Evolutionary conservation across 345 rosid genomes (phyloP), one percentile per base, ranked within the genome.

Genomic region (Iberis pinnata): DNA sequence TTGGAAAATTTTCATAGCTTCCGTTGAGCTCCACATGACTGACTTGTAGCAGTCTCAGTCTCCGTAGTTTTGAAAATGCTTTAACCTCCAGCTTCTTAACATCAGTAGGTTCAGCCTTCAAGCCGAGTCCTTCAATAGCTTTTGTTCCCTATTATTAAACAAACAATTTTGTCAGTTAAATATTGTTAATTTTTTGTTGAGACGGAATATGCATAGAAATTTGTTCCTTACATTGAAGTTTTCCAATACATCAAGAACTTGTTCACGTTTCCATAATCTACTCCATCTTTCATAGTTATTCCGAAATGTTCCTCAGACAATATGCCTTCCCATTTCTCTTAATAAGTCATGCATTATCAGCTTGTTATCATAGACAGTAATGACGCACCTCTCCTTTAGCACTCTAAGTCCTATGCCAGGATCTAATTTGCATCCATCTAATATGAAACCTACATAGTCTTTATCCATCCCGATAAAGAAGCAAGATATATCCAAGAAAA

Each of bases 321-420:
- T 58, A 7, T 57, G 29, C 55, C 70, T 63, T 18, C 72, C 76
- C 69, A 67, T 72, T 17, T 72, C 72, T 46, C 66, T 42, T 15
- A 72, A 1, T 24, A 67, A 53, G 4, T 61, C 49, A 43, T 72
- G 72, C 76, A 72, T 72, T 45, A 22, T 6, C 0, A 72, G n/a
- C 47, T 0, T 58, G 42, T 54, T 49, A 31, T 49, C 60, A 33
- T 3, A 4, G n/a, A 63, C 32, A 2, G 18, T 14, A 9, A 62
- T 14, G 33, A 69, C 44, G 0, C 49, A 49, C 26, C 46, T 69
- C 0, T 46, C 33, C 5, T 7, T 22, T 0, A 69, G 56, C 7
- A 42, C 58, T 15, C 2, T 13, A 16, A 57, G 56, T 51, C 56
- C 69, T 6, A 8, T n/a, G 1, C 3, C 18, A 17, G 68, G 19